These are phyloP conservation scores for Sporothrix schenckii DNA, from an alignment of 2,329 filamentous ascomycete species.

Conservation along the genomic window DNA sequence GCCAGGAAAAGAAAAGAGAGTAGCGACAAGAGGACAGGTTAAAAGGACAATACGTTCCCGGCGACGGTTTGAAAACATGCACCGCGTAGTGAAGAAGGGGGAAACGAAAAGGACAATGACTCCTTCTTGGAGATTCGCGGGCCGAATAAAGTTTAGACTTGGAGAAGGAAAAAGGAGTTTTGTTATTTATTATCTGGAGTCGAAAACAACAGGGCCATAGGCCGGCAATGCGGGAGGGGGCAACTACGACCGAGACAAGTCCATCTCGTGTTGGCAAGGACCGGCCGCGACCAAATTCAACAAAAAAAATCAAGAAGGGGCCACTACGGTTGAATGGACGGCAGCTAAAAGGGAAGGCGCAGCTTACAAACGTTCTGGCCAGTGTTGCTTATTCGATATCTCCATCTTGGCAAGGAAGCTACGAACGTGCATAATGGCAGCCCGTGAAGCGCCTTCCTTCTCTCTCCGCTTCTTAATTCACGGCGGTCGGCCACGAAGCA, in stretches of 20 bases:
- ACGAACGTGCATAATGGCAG: not conserved
- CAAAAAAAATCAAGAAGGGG: not conserved
- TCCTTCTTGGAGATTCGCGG: conserved; percentile 1
- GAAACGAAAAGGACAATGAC: conserved; percentile 7
- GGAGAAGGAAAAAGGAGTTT: not conserved
- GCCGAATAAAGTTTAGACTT: conserved; percentile 15
- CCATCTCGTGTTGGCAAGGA: not conserved
- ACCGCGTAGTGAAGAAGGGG: conserved; percentile 12
- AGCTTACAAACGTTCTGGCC: not conserved
- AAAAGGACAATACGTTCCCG: conserved; percentile 3
- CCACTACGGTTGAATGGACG: not conserved
- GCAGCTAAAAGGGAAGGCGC: not conserved
- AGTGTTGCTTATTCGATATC: conserved; percentile 6
- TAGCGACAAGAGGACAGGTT: not conserved
- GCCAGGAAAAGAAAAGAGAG: not conserved
- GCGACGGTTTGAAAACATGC: not conserved
- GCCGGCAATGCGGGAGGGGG: not conserved
- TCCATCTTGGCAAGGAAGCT: conserved; percentile 21
- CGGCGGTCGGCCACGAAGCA: not conserved
- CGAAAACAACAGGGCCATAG: not conserved
- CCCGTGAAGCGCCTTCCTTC: not conserved
- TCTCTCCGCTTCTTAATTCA: not conserved
- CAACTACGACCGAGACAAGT: not conserved
- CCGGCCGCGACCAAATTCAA: conserved; percentile 12
- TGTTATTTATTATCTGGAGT: conserved; percentile 16